Evolutionary conservation across 2,329 filamentous ascomycete genomes (phyloP).

Genomic region (Phyllosticta ampelicida): DNA sequence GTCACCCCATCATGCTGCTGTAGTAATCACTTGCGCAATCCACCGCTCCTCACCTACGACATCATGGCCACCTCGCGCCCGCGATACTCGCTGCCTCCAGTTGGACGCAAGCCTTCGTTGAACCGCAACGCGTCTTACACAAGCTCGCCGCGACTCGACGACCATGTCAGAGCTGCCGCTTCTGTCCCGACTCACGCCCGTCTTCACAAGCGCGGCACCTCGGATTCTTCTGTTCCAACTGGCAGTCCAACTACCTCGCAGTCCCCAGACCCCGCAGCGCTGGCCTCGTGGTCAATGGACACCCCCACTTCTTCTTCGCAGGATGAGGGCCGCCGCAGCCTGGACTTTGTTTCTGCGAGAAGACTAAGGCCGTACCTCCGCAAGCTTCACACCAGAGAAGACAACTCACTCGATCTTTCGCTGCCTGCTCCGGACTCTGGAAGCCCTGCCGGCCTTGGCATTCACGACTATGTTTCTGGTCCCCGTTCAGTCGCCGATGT

Average conservation of each 20-base stretch:
- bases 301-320: constrained; percentile 2
- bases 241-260: constrained; percentile 22
- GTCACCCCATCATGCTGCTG: constrained; percentile 10
- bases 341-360: constrained; percentile 17
- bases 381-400: constrained; percentile 41
- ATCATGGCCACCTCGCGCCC: background rate
- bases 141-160: constrained; percentile 4
- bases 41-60: background rate
- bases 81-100: background rate
- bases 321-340: constrained; percentile 10
- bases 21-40: constrained; percentile 6
- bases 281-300: constrained; percentile 7
- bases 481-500: constrained; percentile 34
- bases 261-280: constrained; percentile 10
- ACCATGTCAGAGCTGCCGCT: background rate
- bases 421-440: constrained; percentile 46
- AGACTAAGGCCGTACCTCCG: constrained; percentile 48
- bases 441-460: constrained; percentile 40
- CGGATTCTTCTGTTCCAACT: constrained; percentile 24
- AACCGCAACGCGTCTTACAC: constrained; percentile 7
- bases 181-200: constrained; percentile 23
- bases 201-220: constrained; percentile 31
- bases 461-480: constrained; percentile 36
- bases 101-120: constrained; percentile 3
- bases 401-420: constrained; percentile 43